These are phyloP conservation scores for Chlamydomonas sp. DNA, from an alignment of 139 green algal species.

Conservation along the genomic window DNA sequence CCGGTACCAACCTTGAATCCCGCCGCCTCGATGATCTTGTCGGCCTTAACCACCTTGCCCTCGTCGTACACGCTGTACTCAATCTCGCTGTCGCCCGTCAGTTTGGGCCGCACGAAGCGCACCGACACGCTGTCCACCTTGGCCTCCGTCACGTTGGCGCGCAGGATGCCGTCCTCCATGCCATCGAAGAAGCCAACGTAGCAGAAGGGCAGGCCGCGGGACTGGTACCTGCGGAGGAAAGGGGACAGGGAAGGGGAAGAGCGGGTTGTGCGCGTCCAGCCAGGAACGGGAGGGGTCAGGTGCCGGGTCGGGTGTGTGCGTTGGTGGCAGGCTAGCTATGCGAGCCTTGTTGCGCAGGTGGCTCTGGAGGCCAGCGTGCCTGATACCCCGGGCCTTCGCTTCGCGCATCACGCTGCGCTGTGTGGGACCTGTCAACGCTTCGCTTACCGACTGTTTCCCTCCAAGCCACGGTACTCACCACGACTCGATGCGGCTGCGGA, in stretches of 20 bases:
- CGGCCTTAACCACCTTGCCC: conserved; percentile 60
- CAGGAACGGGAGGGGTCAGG: too few relatives aligned
- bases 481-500: conserved; percentile 64
- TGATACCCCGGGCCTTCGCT: too few relatives aligned
- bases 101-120: conserved; percentile 40
- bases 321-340: too few relatives aligned
- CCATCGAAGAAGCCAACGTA: conserved; percentile 76
- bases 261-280: too few relatives aligned
- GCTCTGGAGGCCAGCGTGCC: too few relatives aligned
- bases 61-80: conserved; percentile 45
- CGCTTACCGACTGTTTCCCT: background rate
- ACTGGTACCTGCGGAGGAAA: conserved; percentile 63
- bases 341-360: too few relatives aligned
- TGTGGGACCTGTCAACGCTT: too few relatives aligned
- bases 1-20: conserved; percentile 59
- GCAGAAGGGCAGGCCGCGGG: conserved; percentile 70
- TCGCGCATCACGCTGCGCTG: too few relatives aligned
- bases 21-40: conserved; percentile 57
- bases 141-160: conserved; percentile 72
- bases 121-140: conserved; percentile 54
- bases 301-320: too few relatives aligned
- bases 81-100: conserved; percentile 50
- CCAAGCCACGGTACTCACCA: conserved; percentile 49
- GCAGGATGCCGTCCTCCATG: conserved; percentile 68
- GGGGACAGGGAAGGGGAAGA: too few relatives aligned